Conservation (phyloP, 805 yeast genomes). For the Monosporozyma aerobia region DNA sequence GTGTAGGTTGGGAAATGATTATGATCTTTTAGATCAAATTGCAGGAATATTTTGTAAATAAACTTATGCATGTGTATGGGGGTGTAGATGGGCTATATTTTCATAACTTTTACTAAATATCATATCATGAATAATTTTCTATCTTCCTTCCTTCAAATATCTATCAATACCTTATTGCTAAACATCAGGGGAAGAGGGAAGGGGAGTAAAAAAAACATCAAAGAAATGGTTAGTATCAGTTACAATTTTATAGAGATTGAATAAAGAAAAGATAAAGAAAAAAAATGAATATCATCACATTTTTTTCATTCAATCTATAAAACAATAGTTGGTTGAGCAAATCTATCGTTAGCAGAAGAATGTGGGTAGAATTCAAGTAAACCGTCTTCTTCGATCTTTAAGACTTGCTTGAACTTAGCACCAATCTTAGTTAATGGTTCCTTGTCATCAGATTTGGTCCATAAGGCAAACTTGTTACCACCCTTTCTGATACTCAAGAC, state of each 20-base stretch:
- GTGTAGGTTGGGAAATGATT: neutral
- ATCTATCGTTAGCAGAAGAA: constrained; percentile 27
- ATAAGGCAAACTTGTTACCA: constrained; percentile 76
- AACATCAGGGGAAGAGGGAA: too few relatives aligned
- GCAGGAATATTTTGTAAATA: neutral
- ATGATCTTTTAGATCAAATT: neutral
- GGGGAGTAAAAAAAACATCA: too few relatives aligned
- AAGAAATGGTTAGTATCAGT: too few relatives aligned
- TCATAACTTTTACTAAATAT: neutral
- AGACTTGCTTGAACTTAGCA: constrained; percentile 74
- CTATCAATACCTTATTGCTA: too few relatives aligned
- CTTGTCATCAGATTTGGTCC: constrained; percentile 77
- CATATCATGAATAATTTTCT: too few relatives aligned
- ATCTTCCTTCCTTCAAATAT: too few relatives aligned
- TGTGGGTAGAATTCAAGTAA: constrained; percentile 60
- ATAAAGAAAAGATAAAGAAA: neutral
- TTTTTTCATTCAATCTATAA: constrained; percentile 16
- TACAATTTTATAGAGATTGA: neutral
- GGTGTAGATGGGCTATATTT: neutral
- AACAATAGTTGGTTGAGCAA: constrained; percentile 27
- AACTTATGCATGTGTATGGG: neutral
- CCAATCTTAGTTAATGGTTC: constrained; percentile 68
- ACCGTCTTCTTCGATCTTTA: constrained; percentile 65
- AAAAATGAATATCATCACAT: neutral
- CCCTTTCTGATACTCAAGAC: constrained; percentile 81